Evolutionary conservation across 1,284 basidiomycete genomes (phyloP).

Genomic region (Naganishia liquefaciens): DNA sequence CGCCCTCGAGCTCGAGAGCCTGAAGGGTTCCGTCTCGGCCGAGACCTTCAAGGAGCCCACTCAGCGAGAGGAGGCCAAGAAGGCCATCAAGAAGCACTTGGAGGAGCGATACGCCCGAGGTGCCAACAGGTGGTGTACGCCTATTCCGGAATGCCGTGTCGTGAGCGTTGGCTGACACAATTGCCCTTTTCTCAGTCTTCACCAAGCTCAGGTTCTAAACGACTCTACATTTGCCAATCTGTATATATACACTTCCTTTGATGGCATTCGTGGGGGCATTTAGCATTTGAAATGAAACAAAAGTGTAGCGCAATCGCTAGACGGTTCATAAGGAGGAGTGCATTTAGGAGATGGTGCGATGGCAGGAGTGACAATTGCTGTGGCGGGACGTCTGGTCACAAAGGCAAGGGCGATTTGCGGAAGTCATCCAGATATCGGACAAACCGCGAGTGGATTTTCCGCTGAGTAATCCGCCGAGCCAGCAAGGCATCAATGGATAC

Average conservation of each 20-base stretch:
- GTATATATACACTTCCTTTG: conserved; percentile 30
- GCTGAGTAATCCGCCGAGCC: background rate
- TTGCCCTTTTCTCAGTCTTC: conserved; percentile 37
- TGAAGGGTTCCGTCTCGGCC: conserved; percentile 77
- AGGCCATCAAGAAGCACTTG: conserved; percentile 89
- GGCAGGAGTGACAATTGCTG: too few species aligned
- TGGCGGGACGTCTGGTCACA: too few species aligned
- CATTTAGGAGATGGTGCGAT: too few species aligned
- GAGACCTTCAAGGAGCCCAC: conserved; percentile 96
- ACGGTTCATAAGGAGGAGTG: background rate
- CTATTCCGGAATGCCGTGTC: background rate
- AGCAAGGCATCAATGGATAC: background rate
- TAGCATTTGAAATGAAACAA: conserved; percentile 23
- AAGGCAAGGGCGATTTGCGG: too few species aligned
- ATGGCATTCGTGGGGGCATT: conserved; percentile 27
- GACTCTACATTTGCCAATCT: conserved; percentile 29
- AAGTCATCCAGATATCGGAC: too few species aligned
- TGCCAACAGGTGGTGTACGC: conserved; percentile 84
- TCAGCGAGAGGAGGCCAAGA: conserved; percentile 89
- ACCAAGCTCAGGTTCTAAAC: conserved; percentile 48
- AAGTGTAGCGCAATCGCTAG: background rate
- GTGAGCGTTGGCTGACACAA: background rate
- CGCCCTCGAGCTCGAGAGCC: conserved; percentile 85
- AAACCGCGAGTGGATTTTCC: too few species aligned
- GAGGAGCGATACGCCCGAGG: conserved; percentile 88